Conservation (phyloP, 2,329 filamentous ascomycete genomes). For the Pseudogymnoascus sp. region DNA sequence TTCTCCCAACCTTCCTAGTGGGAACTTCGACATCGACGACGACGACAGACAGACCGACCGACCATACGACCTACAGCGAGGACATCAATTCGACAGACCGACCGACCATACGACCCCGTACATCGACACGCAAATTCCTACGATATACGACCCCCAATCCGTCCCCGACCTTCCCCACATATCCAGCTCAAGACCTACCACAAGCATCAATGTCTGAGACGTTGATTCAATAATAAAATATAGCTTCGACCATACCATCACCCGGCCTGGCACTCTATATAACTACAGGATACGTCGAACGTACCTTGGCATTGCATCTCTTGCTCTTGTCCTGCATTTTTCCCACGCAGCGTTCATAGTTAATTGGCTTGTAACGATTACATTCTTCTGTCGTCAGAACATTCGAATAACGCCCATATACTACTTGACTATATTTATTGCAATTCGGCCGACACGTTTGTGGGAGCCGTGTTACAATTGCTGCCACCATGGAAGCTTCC, state of each 20-base stretch:
- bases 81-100: not conserved
- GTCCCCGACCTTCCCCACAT: not conserved
- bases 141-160: slow-evolving; percentile 6
- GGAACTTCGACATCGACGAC: slow-evolving; percentile 2
- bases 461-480: slow-evolving; percentile 1
- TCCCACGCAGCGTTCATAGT: not conserved
- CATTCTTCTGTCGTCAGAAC: not conserved
- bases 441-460: not conserved
- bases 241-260: not conserved
- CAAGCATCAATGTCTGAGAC: slow-evolving; percentile 8
- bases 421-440: not conserved
- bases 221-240: slow-evolving; percentile 8
- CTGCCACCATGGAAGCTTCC: slow-evolving; percentile 71
- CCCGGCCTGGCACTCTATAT: not conserved
- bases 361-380: slow-evolving; percentile 3
- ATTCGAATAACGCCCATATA: slow-evolving; percentile 3
- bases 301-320: slow-evolving; percentile 6
- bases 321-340: slow-evolving; percentile 5
- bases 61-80: not conserved
- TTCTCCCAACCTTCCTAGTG: slow-evolving; percentile 7
- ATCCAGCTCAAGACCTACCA: slow-evolving; percentile 1
- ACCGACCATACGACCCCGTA: not conserved
- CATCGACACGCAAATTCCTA: not conserved
- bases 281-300: slow-evolving; percentile 4
- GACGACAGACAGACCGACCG: not conserved